Evolutionary conservation across 2,329 filamentous ascomycete genomes (phyloP).

Genomic region (Stemphylium vesicarium): DNA sequence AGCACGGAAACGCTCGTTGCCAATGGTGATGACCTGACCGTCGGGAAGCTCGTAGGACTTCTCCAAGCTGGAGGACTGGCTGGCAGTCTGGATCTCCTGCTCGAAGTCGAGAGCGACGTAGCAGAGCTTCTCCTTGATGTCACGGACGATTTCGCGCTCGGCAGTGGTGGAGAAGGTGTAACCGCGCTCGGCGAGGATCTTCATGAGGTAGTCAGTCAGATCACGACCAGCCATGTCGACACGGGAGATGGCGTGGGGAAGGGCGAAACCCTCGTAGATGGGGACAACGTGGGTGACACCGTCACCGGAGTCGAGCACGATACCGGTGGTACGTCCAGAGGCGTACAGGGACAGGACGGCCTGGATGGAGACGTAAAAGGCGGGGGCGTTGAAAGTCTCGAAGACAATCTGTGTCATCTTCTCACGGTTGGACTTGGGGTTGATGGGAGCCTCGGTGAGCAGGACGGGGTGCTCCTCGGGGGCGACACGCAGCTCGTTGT

Average conservation of each 20-base stretch:
- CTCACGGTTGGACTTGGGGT: conserved; percentile 99
- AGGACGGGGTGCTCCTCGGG: conserved; percentile 99
- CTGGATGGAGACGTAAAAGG: conserved; percentile 99
- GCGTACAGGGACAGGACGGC: conserved; percentile 99
- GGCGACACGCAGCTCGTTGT: conserved; percentile 99
- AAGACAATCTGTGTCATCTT: conserved; percentile 99
- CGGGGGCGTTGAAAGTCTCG: conserved; percentile 99
- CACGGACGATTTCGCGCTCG: conserved; percentile 99
- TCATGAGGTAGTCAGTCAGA: conserved; percentile 99
- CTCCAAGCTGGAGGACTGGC: conserved; percentile 98
- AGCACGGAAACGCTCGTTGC: conserved; percentile 99
- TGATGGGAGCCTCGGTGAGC: conserved; percentile 99
- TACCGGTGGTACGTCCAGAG: conserved; percentile 99
- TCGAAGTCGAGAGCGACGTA: conserved; percentile 99
- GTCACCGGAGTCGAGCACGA: conserved; percentile 99
- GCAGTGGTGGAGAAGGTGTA: conserved; percentile 99
- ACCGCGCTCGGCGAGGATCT: conserved; percentile 98
- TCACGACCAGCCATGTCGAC: conserved; percentile 99
- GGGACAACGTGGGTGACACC: conserved; percentile 99
- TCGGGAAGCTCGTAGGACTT: conserved; percentile 99
- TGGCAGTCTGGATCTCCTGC: conserved; percentile 99
- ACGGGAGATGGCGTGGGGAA: conserved; percentile 99
- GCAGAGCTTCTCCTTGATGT: conserved; percentile 99
- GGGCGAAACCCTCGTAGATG: conserved; percentile 99
- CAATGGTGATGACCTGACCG: conserved; percentile 99